Evolutionary conservation across 331 rosid genomes (phyloP).

Genomic region (Quercus lobata): DNA sequence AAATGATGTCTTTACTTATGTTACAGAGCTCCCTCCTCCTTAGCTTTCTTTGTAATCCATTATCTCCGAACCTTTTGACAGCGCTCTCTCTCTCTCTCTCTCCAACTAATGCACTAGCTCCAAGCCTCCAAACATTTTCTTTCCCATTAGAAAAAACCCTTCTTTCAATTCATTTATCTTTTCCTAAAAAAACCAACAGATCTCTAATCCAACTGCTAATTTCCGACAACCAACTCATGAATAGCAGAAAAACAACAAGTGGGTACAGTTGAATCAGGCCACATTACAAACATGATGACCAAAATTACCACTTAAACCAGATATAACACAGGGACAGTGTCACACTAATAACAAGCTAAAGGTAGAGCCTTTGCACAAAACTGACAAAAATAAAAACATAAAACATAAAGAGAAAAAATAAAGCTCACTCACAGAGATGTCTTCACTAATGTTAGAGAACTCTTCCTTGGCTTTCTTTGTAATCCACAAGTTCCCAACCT

Average conservation of each 20-base stretch:
- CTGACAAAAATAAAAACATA: neutral
- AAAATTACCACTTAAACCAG: neutral
- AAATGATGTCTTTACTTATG: slow-evolving; percentile 64
- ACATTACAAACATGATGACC: slow-evolving; percentile 22
- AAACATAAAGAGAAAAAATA: neutral
- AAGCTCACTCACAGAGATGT: slow-evolving; percentile 53
- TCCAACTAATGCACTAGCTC: neutral
- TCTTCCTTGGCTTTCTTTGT: slow-evolving; percentile 87
- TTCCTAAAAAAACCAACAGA: slow-evolving; percentile 21
- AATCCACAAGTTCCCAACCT: slow-evolving; percentile 78
- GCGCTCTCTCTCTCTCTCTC: slow-evolving; percentile 31
- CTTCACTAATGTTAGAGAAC: slow-evolving; percentile 66
- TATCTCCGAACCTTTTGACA: slow-evolving; percentile 65
- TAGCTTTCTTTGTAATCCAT: slow-evolving; percentile 90
- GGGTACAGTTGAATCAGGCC: slow-evolving; percentile 15
- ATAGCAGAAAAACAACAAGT: slow-evolving; percentile 6
- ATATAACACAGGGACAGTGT: neutral
- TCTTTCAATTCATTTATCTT: neutral
- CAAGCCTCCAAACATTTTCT: neutral
- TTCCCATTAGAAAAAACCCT: neutral
- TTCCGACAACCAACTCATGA: slow-evolving; percentile 2
- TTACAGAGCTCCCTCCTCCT: slow-evolving; percentile 58
- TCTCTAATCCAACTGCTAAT: slow-evolving; percentile 27
- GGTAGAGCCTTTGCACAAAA: neutral
- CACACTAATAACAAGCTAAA: neutral